phyloP scores from a whole-genome alignment of 2,329 filamentous ascomycete genomes.

The Calonectria hawksworthii region DNA sequence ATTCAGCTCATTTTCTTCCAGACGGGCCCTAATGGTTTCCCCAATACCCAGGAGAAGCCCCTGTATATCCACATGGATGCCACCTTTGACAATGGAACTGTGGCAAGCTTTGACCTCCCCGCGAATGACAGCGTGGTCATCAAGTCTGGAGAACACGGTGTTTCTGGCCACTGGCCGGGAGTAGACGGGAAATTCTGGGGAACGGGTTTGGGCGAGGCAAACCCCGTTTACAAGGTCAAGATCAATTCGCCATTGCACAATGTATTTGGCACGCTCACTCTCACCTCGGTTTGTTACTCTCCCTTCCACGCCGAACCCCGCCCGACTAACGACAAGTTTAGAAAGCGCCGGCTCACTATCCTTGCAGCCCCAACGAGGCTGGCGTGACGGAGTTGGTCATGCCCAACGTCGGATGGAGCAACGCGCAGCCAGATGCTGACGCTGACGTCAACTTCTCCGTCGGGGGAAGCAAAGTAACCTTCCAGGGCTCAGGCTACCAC shows the following conservation, averaged over 20 bases:
- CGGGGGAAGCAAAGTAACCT: neutral
- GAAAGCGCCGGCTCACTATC: constrained; percentile 5
- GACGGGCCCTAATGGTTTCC: neutral
- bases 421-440: neutral
- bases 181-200: too few relatives aligned
- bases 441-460: neutral
- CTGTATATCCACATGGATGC: too few relatives aligned
- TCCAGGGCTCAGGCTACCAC: constrained; percentile 55
- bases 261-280: neutral
- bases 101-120: too few relatives aligned
- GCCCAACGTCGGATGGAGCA: neutral
- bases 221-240: too few relatives aligned
- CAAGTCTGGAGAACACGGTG: too few relatives aligned
- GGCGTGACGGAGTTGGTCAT: neutral
- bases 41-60: too few relatives aligned
- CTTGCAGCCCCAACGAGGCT: neutral
- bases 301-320: neutral
- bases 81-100: too few relatives aligned
- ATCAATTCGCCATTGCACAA: too few relatives aligned
- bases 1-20: neutral
- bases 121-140: too few relatives aligned
- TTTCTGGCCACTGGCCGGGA: too few relatives aligned
- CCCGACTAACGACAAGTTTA: neutral
- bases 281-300: neutral
- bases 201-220: too few relatives aligned